Conservation (phyloP, 1,284 basidiomycete genomes). For the Coniferiporia sulphurascens region DNA sequence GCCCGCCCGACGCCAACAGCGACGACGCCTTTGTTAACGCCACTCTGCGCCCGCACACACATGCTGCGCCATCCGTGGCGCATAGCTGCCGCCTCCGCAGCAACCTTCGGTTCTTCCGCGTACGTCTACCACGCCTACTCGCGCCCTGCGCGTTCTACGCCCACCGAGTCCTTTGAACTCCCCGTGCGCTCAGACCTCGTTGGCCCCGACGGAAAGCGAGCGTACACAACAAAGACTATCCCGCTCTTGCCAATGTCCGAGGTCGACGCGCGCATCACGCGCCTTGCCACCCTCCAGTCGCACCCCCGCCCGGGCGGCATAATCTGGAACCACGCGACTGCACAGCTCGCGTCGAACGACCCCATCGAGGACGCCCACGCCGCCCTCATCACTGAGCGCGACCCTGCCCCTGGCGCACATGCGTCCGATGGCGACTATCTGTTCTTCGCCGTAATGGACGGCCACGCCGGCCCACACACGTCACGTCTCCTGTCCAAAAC, state of each 20-base stretch:
- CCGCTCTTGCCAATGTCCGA: conserved; percentile 53
- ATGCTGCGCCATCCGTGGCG: conserved; percentile 69
- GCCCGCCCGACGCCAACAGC: not conserved
- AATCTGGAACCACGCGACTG: conserved; percentile 72
- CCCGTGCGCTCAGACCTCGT: conserved; percentile 39
- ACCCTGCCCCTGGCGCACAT: conserved; percentile 41
- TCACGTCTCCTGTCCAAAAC: conserved; percentile 81
- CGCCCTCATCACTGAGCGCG: conserved; percentile 63
- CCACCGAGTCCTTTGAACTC: conserved; percentile 47
- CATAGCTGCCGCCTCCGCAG: conserved; percentile 45
- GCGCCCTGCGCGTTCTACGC: conserved; percentile 21
- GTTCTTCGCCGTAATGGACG: conserved; percentile 90
- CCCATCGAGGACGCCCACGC: conserved; percentile 88
- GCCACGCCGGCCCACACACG: conserved; percentile 84
- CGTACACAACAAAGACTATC: conserved; percentile 48
- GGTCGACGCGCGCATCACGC: conserved; percentile 55
- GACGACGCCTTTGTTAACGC: not conserved
- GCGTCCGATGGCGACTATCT: conserved; percentile 65
- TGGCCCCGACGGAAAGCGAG: conserved; percentile 54
- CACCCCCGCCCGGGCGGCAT: conserved; percentile 46
- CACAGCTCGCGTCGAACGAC: conserved; percentile 78
- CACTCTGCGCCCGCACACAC: not conserved
- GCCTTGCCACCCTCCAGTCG: conserved; percentile 46
- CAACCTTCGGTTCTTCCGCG: conserved; percentile 43
- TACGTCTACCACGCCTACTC: conserved; percentile 45